Evolutionary conservation across 768 basidiomycete genomes (phyloP).

Genomic region (Lentinula sp.): DNA sequence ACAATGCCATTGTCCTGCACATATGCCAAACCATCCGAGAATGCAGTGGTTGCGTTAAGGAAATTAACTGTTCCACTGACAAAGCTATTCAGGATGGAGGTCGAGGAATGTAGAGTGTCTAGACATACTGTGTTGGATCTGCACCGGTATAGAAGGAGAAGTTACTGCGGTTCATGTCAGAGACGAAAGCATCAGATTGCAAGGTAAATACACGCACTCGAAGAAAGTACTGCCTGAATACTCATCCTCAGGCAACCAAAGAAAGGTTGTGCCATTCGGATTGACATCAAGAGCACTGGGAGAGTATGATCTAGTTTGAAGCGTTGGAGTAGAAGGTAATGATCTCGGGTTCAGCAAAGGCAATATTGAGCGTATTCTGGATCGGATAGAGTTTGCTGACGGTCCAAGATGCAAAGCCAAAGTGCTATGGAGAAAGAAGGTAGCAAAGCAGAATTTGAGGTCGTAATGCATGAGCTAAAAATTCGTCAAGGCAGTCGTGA

Average conservation of each 20-base stretch:
- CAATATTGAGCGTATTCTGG: not conserved
- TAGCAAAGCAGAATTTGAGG: not conserved
- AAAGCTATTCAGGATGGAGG: constrained; percentile 10
- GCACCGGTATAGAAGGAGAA: constrained; percentile 52
- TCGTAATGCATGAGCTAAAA: not conserved
- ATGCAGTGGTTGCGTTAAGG: constrained; percentile 49
- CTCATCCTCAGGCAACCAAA: constrained; percentile 66
- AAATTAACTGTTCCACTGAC: constrained; percentile 72
- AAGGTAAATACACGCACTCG: constrained; percentile 39
- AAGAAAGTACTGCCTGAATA: constrained; percentile 66
- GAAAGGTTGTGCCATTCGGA: constrained; percentile 40
- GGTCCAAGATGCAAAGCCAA: not conserved
- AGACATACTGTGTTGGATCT: constrained; percentile 65
- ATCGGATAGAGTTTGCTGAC: not conserved
- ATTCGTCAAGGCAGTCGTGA: not conserved
- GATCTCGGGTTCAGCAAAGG: not conserved
- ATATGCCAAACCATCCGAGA: constrained; percentile 47
- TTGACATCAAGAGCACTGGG: constrained; percentile 26
- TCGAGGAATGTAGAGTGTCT: constrained; percentile 9
- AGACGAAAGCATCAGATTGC: not conserved
- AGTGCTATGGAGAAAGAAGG: not conserved
- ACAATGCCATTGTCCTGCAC: constrained; percentile 52
- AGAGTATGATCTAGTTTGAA: not conserved
- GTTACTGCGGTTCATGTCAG: constrained; percentile 25
- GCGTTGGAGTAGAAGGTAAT: not conserved